Evolutionary conservation across 2,329 filamentous ascomycete species (phyloP).

Genomic region (Colletotrichum spaethianum): DNA sequence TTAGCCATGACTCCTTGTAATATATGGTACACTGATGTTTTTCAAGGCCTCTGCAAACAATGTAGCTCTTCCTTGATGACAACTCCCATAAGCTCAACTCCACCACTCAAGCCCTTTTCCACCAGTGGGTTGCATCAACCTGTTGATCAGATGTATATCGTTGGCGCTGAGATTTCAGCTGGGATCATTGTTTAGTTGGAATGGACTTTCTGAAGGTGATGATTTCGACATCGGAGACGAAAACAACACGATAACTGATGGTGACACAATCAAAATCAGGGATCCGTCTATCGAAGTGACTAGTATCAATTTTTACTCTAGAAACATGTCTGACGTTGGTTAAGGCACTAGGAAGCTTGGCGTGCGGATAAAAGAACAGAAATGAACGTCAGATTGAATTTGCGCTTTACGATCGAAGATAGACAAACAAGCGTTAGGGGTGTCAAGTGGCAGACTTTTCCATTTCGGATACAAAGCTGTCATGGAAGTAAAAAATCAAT

Average conservation of each 20-base stretch:
- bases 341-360: background rate
- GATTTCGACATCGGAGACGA: conserved; percentile 15
- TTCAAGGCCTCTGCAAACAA: too few species aligned
- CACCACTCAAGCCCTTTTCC: too few species aligned
- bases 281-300: conserved; percentile 1
- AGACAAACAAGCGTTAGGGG: background rate
- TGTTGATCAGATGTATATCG: too few species aligned
- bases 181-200: too few species aligned
- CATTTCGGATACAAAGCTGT: too few species aligned
- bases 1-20: too few species aligned
- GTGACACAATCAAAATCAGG: background rate
- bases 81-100: too few species aligned
- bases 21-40: too few species aligned
- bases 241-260: conserved; percentile 11
- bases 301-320: background rate
- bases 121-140: too few species aligned
- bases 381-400: background rate
- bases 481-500: too few species aligned
- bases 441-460: background rate
- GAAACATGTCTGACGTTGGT: background rate
- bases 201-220: background rate
- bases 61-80: too few species aligned
- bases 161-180: too few species aligned
- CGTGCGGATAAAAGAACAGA: background rate
- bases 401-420: conserved; percentile 3